Evolutionary conservation across 75 land plant genomes (phyloP).

Genomic region (Pinus tabuliformis): DNA sequence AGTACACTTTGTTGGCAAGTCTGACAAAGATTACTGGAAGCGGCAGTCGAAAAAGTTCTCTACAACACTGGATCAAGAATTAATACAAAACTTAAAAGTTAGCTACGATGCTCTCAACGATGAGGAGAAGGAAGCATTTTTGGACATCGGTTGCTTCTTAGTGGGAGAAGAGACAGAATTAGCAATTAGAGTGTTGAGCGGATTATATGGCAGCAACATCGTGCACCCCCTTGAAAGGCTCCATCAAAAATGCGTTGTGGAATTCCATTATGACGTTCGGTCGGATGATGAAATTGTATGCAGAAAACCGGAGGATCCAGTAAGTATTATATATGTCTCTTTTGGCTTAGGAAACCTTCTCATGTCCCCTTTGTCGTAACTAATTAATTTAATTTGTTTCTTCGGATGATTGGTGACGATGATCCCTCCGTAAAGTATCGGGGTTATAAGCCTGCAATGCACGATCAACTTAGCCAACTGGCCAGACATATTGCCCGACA

Average conservation of each 20-base stretch:
- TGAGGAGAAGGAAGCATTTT: not conserved
- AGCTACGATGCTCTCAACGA: not conserved
- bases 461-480: no score
- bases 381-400: no score
- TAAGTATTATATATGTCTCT: no score
- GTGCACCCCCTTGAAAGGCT: not conserved
- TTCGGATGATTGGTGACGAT: no score
- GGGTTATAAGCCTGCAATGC: no score
- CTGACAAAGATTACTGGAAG: not conserved
- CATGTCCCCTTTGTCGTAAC: no score
- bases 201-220: not conserved
- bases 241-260: not conserved
- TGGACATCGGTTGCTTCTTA: not conserved
- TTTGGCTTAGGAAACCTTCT: no score
- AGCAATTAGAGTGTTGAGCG: not conserved
- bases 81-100: not conserved
- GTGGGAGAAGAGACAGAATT: not conserved
- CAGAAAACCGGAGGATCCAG: no score
- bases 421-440: no score
- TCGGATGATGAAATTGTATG: not conserved
- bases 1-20: not conserved
- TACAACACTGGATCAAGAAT: not conserved
- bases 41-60: not conserved
- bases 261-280: not conserved
- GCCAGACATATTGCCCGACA: no score